Percentiles rank a stretch among this genome's conserved stretches.
Evolutionary conservation across 2,329 filamentous ascomycete genomes (phyloP).

Genomic region (Xylariaceae sp.): DNA sequence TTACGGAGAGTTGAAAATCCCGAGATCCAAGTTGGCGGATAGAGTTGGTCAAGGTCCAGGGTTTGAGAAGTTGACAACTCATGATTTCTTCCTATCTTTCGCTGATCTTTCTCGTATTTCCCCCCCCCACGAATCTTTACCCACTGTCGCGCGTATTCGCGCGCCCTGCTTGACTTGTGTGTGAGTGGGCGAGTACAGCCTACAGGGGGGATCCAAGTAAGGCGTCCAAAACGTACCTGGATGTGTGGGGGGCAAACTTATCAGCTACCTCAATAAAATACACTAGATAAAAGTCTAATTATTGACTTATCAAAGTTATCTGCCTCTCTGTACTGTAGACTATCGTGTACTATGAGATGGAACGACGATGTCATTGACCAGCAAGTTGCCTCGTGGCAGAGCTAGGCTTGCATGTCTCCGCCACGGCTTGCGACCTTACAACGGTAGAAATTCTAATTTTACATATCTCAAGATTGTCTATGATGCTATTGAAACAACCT

Average conservation of each 20-base stretch:
- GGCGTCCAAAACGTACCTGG: not conserved
- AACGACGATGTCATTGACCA: no score
- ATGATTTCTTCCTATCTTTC: not conserved
- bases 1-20: constrained; percentile 2
- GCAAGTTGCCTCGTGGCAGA: constrained; percentile 13
- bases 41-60: constrained; percentile 7
- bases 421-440: constrained; percentile 1
- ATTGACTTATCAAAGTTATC: no score
- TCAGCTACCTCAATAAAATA: constrained; percentile 10
- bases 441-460: no score
- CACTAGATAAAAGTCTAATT: constrained; percentile 14
- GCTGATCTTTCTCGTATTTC: constrained; percentile 9
- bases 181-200: not conserved
- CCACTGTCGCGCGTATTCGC: not conserved
- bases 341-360: no score
- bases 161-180: not conserved
- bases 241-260: constrained; percentile 16
- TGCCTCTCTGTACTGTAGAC: no score
- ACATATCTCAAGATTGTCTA: no score
- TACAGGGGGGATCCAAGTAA: no score
- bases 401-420: not conserved
- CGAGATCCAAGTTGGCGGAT: constrained; percentile 15
- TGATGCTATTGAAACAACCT: no score
- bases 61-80: constrained; percentile 5
- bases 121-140: not conserved